A percentile compares a stretch with the other conserved stretches of the same genome.
phyloP scores from a whole-genome alignment of 805 yeast species.

The Scheffersomyces ergatensis region DNA sequence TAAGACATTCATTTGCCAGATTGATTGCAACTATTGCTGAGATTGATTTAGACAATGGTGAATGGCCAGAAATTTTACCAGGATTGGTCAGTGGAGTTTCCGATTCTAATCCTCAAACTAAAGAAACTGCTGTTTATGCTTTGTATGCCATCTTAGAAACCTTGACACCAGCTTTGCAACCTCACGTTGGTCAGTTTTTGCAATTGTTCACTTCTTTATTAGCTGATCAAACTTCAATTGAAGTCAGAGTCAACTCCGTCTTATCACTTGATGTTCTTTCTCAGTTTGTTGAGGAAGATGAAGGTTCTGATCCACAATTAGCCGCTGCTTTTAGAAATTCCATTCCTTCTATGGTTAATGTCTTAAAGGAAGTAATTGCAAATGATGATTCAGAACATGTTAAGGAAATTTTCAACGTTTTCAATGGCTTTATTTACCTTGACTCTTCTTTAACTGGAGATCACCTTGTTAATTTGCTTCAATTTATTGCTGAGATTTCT shows the following conservation, averaged over 20 bases:
- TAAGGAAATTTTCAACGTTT: slow-evolving; percentile 75
- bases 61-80: slow-evolving; percentile 80
- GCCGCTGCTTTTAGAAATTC: slow-evolving; percentile 59
- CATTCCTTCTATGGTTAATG: slow-evolving; percentile 79
- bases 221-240: slow-evolving; percentile 57
- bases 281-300: slow-evolving; percentile 61
- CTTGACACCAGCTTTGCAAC: slow-evolving; percentile 53
- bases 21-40: slow-evolving; percentile 84
- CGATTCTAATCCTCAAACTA: slow-evolving; percentile 50
- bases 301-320: slow-evolving; percentile 39
- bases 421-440: slow-evolving; percentile 73
- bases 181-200: slow-evolving; percentile 65
- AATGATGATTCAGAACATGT: slow-evolving; percentile 72
- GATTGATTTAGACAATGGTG: slow-evolving; percentile 57
- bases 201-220: slow-evolving; percentile 68
- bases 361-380: slow-evolving; percentile 69
- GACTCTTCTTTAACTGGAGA: slow-evolving; percentile 81
- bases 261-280: slow-evolving; percentile 75
- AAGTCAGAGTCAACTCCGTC: slow-evolving; percentile 79
- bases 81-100: slow-evolving; percentile 61
- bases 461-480: slow-evolving; percentile 63
- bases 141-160: slow-evolving; percentile 76
- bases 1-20: slow-evolving; percentile 88
- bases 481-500: slow-evolving; percentile 75
- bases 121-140: slow-evolving; percentile 83